Evolutionary conservation across 345 rosid genomes (phyloP).

Genomic region (Acer negundo): DNA sequence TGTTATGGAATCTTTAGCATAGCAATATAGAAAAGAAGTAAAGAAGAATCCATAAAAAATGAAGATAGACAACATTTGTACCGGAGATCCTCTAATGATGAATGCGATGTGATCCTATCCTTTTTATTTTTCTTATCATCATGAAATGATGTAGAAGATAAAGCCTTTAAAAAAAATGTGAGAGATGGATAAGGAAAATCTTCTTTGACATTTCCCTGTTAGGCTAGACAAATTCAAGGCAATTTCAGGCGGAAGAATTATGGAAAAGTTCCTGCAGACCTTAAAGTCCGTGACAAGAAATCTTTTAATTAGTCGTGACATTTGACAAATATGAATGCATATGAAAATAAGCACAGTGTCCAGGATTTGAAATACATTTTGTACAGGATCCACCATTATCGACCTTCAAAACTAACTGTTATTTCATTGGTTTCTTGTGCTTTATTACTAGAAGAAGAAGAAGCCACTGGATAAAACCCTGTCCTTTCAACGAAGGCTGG

Average conservation of each 20-base stretch:
- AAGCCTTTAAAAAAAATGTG: too few species aligned
- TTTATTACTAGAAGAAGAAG: constrained; percentile 15
- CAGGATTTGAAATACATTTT: too few species aligned
- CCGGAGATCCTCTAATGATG: constrained; percentile 21
- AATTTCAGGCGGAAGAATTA: too few species aligned
- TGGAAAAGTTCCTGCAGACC: too few species aligned
- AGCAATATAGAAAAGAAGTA: constrained; percentile 25
- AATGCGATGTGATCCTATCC: constrained; percentile 22
- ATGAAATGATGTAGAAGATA: background rate
- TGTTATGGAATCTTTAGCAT: constrained; percentile 34
- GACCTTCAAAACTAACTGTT: background rate
- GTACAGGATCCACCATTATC: background rate
- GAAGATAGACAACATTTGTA: constrained; percentile 32
- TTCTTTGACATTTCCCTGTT: constrained; percentile 23
- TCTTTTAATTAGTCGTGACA: too few species aligned
- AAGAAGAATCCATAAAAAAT: constrained; percentile 31
- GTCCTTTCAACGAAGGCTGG: constrained; percentile 30
- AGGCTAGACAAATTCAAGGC: constrained; percentile 9
- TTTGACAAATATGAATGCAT: too few species aligned
- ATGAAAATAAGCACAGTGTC: background rate
- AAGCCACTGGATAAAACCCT: background rate
- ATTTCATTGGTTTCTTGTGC: background rate
- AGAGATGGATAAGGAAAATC: too few species aligned
- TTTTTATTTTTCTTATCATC: constrained; percentile 9
- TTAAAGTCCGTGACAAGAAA: too few species aligned